A percentile compares a stretch with the other conserved stretches of the same genome.
These are phyloP conservation scores for Microcyclospora tardicrescens DNA, from an alignment of 2,329 filamentous ascomycete genomes.

Conservation along the genomic window DNA sequence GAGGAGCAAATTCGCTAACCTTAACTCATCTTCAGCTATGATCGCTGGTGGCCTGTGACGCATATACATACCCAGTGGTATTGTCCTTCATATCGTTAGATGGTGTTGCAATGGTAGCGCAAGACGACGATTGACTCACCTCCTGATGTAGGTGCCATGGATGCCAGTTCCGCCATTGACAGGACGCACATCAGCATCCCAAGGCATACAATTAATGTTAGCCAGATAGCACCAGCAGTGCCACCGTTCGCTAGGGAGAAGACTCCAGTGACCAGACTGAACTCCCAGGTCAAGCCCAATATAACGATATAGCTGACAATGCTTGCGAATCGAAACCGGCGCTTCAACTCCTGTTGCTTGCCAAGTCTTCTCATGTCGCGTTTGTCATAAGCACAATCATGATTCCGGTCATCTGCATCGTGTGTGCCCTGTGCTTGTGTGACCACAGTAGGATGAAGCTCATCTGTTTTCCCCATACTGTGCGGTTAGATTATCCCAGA, in stretches of 20 bases:
- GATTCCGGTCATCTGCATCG: not conserved
- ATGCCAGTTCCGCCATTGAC: constrained; percentile 39
- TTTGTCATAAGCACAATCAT: constrained; percentile 1
- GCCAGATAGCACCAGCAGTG: constrained; percentile 41
- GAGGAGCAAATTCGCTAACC: constrained; percentile 26
- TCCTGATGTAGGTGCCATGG: constrained; percentile 43
- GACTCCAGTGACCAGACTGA: constrained; percentile 5
- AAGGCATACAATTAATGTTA: constrained; percentile 19
- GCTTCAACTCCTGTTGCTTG: constrained; percentile 9
- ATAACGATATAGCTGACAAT: constrained; percentile 19
- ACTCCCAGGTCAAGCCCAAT: constrained; percentile 16
- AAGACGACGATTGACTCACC: constrained; percentile 39
- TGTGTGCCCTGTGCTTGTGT: too few relatives aligned
- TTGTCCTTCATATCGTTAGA: constrained; percentile 29
- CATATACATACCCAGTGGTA: constrained; percentile 22
- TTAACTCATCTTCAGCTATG: too few relatives aligned
- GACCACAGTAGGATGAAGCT: too few relatives aligned
- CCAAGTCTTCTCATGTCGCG: constrained; percentile 3
- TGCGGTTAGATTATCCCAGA: too few relatives aligned
- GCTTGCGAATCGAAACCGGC: constrained; percentile 17
- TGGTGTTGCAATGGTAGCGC: not conserved
- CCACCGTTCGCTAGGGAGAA: constrained; percentile 34
- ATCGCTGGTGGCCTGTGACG: not conserved
- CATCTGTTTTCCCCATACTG: too few relatives aligned
- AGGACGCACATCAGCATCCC: constrained; percentile 18